Percentiles rank a stretch among this genome's conserved stretches.
Conservation (phyloP, 345 rosid genomes). For the Psidium guajava region DNA sequence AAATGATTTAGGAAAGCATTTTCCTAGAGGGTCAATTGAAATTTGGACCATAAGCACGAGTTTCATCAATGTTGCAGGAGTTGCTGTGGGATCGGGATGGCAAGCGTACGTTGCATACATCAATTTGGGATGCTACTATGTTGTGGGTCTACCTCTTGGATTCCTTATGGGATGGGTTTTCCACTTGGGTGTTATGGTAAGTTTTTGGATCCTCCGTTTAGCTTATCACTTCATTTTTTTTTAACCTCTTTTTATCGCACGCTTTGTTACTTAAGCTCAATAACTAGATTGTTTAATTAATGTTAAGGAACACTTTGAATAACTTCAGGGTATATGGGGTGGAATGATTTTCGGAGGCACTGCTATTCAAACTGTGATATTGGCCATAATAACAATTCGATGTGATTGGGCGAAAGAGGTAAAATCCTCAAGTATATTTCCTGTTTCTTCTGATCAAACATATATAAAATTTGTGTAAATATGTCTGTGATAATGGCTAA, state of each 20-base stretch:
- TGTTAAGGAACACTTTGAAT: not conserved
- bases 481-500: too few relatives aligned
- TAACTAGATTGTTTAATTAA: not conserved
- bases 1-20: too few relatives aligned
- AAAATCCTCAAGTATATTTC: not conserved
- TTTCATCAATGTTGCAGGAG: slow-evolving; percentile 25
- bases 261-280: not conserved
- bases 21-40: not conserved
- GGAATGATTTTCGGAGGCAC: slow-evolving; percentile 45
- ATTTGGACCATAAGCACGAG: not conserved
- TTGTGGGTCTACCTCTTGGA: slow-evolving; percentile 66
- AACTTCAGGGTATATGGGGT: slow-evolving; percentile 58
- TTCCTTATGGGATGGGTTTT: slow-evolving; percentile 55
- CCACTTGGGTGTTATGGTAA: slow-evolving; percentile 49
- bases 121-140: slow-evolving; percentile 64
- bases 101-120: slow-evolving; percentile 58
- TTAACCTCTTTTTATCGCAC: not conserved
- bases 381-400: slow-evolving; percentile 31
- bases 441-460: not conserved
- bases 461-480: not conserved
- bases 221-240: not conserved
- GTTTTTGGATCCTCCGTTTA: slow-evolving; percentile 15
- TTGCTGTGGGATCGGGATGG: slow-evolving; percentile 87
- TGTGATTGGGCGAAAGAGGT: slow-evolving; percentile 64
- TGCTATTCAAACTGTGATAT: slow-evolving; percentile 34